Evolutionary conservation across 1,139 yeast genomes (phyloP).

Genomic region (Candida albicans): DNA sequence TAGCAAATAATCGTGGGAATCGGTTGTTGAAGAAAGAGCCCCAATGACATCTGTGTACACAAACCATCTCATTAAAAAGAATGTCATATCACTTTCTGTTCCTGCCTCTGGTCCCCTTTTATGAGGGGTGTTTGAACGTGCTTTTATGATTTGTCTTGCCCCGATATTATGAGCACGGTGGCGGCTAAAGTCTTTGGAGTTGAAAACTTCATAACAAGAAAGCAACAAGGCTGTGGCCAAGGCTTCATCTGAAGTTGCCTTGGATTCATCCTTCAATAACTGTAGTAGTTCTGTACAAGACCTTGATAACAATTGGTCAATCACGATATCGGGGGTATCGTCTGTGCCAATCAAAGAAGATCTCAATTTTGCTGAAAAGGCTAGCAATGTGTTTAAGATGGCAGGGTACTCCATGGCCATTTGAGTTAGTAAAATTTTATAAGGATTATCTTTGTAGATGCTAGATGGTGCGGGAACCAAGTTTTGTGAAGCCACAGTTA

Average conservation of each 20-base stretch:
- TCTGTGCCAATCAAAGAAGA: conserved; percentile 31
- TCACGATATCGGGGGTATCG: conserved; percentile 42
- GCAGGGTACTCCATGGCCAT: conserved; percentile 67
- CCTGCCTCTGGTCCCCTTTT: conserved; percentile 15
- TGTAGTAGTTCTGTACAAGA: conserved; percentile 58
- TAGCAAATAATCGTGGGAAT: conserved; percentile 28
- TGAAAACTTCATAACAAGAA: conserved; percentile 62
- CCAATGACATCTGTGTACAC: conserved; percentile 73
- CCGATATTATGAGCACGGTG: conserved; percentile 72
- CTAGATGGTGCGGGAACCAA: conserved; percentile 70
- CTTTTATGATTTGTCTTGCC: conserved; percentile 64
- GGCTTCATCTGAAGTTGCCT: conserved; percentile 64
- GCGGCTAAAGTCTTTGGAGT: conserved; percentile 45
- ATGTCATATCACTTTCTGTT: conserved; percentile 46
- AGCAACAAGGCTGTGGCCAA: conserved; percentile 63
- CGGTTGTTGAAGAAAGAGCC: conserved; percentile 45
- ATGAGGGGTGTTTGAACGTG: conserved; percentile 29
- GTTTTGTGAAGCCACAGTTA: conserved; percentile 59
- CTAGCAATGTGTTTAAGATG: conserved; percentile 59
- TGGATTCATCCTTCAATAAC: conserved; percentile 50
- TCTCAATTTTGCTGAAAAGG: conserved; percentile 63
- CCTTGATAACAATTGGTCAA: conserved; percentile 53
- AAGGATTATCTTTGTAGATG: conserved; percentile 64
- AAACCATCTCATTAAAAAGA: conserved; percentile 69
- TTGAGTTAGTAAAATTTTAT: conserved; percentile 61